Conservation (phyloP, 176 grass and related monocot species). For the Triticum monococcum region DNA sequence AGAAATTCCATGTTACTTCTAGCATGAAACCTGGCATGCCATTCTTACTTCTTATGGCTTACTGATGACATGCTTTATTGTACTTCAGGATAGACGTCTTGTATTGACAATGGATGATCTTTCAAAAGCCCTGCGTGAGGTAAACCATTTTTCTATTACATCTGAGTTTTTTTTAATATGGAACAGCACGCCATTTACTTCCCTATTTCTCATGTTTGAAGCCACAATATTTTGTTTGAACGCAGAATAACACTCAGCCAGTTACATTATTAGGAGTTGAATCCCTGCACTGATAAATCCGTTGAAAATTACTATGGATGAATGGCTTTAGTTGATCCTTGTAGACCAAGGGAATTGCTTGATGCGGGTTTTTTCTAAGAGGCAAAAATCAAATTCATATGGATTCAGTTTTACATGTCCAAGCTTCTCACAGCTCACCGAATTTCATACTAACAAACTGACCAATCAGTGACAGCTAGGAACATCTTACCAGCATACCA, state of each 20-base stretch:
- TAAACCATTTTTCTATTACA: conserved; percentile 35
- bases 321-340: not conserved
- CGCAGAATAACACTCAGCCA: not conserved
- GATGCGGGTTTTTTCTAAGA: not conserved
- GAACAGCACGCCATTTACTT: not conserved
- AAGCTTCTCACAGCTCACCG: not conserved
- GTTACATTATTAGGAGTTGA: conserved; percentile 7
- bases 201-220: not conserved
- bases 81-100: conserved; percentile 85
- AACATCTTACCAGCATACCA: not conserved
- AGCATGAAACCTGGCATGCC: not conserved
- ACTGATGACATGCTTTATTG: conserved; percentile 10
- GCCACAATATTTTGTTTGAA: not conserved
- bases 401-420: conserved; percentile 19
- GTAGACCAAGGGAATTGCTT: not conserved
- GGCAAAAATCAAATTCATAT: not conserved
- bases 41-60: conserved; percentile 12
- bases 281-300: not conserved
- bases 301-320: not conserved
- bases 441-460: not conserved
- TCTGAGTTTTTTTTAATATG: not conserved
- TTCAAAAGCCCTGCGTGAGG: conserved; percentile 88
- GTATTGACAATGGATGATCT: conserved; percentile 98
- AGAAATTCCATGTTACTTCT: not conserved
- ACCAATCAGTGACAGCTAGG: not conserved